Evolutionary conservation across 2,329 filamentous ascomycete species (phyloP).

Genomic region (Neopestalotiopsis clavispora): DNA sequence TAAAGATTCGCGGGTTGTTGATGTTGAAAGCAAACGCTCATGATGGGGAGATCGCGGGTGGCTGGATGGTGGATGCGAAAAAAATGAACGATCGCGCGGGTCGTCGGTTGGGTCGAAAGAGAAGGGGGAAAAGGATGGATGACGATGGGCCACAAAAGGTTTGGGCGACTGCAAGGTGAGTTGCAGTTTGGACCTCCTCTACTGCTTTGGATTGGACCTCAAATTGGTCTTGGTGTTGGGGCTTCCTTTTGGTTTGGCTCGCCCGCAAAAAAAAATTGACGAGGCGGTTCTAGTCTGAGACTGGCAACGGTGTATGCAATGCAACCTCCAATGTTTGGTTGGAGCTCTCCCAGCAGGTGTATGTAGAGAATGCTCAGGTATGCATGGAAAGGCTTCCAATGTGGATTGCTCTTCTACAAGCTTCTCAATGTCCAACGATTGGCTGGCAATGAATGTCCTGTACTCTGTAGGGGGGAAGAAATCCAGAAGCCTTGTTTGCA

Average conservation of each 20-base stretch:
- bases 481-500: too few relatives aligned
- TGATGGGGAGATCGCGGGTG: constrained; percentile 25
- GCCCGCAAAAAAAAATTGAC: constrained; percentile 26
- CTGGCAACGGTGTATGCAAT: too few relatives aligned
- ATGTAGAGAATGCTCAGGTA: too few relatives aligned
- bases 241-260: constrained; percentile 1
- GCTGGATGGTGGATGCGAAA: constrained; percentile 7
- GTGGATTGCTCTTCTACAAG: too few relatives aligned
- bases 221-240: not conserved
- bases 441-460: too few relatives aligned
- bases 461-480: too few relatives aligned
- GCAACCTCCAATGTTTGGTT: too few relatives aligned
- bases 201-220: constrained; percentile 1
- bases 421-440: too few relatives aligned
- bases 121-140: constrained; percentile 11
- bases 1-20: constrained; percentile 27
- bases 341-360: too few relatives aligned
- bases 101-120: constrained; percentile 19
- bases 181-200: not conserved
- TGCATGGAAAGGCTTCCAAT: too few relatives aligned
- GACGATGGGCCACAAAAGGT: not conserved
- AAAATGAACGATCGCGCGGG: not conserved
- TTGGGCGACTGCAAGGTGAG: constrained; percentile 1
- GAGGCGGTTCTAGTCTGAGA: not conserved
- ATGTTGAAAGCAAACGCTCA: constrained; percentile 24